Evolutionary conservation across 2,329 filamentous ascomycete species (phyloP).

Genomic region (Colletotrichum orchidophilum): DNA sequence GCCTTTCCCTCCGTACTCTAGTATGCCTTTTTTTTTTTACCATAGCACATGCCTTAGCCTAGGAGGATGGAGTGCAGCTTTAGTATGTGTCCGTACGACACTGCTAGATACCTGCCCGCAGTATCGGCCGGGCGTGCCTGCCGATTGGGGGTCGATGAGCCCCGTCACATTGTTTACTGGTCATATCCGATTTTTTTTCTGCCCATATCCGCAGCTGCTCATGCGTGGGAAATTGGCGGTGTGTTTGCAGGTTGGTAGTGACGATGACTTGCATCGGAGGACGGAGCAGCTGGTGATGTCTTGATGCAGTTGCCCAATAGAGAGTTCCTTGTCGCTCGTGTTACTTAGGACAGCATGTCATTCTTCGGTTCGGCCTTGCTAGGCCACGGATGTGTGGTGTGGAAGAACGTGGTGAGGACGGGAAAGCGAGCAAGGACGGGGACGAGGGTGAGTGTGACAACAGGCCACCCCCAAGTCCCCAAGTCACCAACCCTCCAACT

Average conservation of each 20-base stretch:
- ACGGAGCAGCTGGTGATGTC: constrained; percentile 11
- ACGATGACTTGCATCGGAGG: constrained; percentile 28
- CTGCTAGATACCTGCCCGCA: not conserved
- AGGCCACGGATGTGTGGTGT: not conserved
- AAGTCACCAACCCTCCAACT: not conserved
- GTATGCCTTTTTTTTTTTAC: too few species aligned
- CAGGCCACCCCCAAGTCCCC: not conserved
- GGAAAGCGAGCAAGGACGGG: not conserved
- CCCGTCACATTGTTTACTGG: constrained; percentile 11
- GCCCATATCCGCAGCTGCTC: constrained; percentile 4
- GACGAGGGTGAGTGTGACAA: not conserved
- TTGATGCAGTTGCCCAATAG: not conserved
- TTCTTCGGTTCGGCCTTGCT: not conserved
- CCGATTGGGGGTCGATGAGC: constrained; percentile 2
- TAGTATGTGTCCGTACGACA: not conserved
- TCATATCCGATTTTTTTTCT: not conserved
- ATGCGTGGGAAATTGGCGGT: constrained; percentile 12
- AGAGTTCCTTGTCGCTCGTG: not conserved
- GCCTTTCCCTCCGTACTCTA: not conserved
- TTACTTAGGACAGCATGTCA: not conserved
- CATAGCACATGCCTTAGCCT: not conserved
- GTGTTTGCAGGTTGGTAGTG: constrained; percentile 10
- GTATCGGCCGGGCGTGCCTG: constrained; percentile 10
- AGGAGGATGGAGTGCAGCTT: not conserved
- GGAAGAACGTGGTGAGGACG: not conserved